Evolutionary conservation across 192 early-diverging fungal species (phyloP), one percentile per base, ranked within the genome.

Genomic region (Coemansia sp.): DNA sequence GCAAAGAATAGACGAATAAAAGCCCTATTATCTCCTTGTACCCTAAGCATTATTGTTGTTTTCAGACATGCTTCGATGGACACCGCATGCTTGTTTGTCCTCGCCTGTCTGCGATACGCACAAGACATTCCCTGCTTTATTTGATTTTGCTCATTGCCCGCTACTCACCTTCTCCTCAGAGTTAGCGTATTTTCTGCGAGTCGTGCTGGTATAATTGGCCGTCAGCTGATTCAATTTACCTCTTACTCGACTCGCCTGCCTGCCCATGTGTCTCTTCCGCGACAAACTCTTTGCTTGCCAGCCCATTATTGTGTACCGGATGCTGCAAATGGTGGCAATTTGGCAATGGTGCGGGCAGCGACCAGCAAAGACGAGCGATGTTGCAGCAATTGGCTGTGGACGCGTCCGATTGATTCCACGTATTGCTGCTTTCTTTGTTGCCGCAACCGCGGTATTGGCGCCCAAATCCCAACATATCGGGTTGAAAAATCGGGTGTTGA

Each of bases 161-260:
- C 60, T 9, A 9, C 60, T 3, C 39, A 20, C 38, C 38, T 61
- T 45, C 14, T 39, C 11, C 36, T 60, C 17, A 37, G 35, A 38
- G 58, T 39, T 17, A 60, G 35, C 34, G 18, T 36, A 60, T 60
- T 15, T 2, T 12, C 32, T 60, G 34, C 36, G 34, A n/a, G 36
- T 36, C n/a, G 34, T 4, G 33, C 37, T 15, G 18, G 58, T 11
- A 39, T 39, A 60, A 60, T 60, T 60, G 37, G 37, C 14, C 58
- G n/a, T 60, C 58, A 60, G 58, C 58, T 60, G 58, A 60, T 60
- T 33, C 58, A 60, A 60, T 39, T 60, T 60, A 60, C 58, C 9
- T 39, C 34, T 60, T 38, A 20, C 17, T 37, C 37, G 33, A 12
- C 45, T 12, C 45, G 45, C 45, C 17, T 48, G 45, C 45, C 22